Conservation (phyloP, 1,284 basidiomycete genomes). For the Cryptococcus sp. region DNA sequence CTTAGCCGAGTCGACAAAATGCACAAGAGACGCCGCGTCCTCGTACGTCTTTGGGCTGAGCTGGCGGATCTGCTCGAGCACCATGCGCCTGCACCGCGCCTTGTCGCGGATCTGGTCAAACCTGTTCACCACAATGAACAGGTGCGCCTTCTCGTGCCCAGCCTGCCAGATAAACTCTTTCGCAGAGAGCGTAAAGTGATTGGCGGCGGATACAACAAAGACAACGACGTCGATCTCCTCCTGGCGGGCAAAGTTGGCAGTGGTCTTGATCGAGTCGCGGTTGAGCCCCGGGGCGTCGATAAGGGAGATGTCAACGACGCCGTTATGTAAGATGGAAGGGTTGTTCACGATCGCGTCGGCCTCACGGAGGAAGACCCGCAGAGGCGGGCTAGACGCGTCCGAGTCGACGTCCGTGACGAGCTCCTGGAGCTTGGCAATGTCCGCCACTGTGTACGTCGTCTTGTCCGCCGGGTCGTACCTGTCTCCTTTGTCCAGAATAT, state of each 20-base stretch:
- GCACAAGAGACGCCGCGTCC: constrained; percentile 88
- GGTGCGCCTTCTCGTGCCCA: constrained; percentile 93
- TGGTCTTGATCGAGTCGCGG: constrained; percentile 92
- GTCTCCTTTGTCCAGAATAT: constrained; percentile 54
- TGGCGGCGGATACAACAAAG: constrained; percentile 96
- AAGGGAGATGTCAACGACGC: constrained; percentile 94
- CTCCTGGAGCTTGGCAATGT: constrained; percentile 69
- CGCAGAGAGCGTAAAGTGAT: constrained; percentile 95
- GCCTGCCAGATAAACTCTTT: constrained; percentile 93
- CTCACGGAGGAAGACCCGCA: constrained; percentile 74
- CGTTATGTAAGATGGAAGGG: constrained; percentile 88
- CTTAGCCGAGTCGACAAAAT: constrained; percentile 89
- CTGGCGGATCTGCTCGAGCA: constrained; percentile 91
- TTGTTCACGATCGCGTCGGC: constrained; percentile 66
- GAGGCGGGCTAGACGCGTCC: constrained; percentile 61
- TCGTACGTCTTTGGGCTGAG: constrained; percentile 89
- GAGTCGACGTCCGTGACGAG: constrained; percentile 71
- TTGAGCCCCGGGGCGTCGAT: constrained; percentile 99
- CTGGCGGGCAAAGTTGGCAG: constrained; percentile 90
- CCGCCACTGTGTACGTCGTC: constrained; percentile 68
- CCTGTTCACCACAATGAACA: constrained; percentile 99
- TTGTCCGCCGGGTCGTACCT: constrained; percentile 71
- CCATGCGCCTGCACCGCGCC: constrained; percentile 81
- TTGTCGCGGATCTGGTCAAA: constrained; percentile 95
- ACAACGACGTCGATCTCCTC: constrained; percentile 99